Percentiles rank a stretch among this genome's conserved stretches.
These are phyloP conservation scores for Amphirosellinia nigrospora DNA, from an alignment of 495 filamentous ascomycete species.

Conservation along the genomic window DNA sequence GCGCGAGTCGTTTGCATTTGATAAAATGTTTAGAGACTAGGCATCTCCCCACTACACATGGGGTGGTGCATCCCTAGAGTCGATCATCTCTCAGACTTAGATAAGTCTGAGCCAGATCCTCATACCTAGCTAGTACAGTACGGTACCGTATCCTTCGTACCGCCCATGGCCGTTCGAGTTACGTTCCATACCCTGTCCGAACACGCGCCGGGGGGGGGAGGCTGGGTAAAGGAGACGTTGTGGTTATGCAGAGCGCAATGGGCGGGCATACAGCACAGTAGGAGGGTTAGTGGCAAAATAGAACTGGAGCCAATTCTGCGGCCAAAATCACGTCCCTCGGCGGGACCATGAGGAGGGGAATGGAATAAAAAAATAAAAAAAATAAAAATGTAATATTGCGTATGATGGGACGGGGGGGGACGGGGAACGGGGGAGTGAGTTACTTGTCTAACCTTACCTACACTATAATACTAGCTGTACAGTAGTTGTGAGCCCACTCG, in stretches of 20 bases:
- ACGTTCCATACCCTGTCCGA: constrained; percentile 45
- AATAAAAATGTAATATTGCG: constrained; percentile 24
- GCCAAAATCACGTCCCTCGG: constrained; percentile 49
- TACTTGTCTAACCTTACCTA: constrained; percentile 20
- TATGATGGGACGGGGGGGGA: too few species aligned
- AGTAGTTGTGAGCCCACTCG: constrained; percentile 32
- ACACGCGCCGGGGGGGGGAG: constrained; percentile 26
- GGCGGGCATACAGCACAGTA: constrained; percentile 26
- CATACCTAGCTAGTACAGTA: too few species aligned
- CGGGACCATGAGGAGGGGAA: constrained; percentile 33
- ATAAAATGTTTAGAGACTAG: constrained; percentile 65
- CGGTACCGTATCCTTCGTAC: constrained; percentile 53
- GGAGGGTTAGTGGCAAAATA: constrained; percentile 57
- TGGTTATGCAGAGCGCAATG: constrained; percentile 48
- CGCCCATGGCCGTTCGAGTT: constrained; percentile 41
- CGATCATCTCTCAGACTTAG: constrained; percentile 48
- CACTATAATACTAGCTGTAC: constrained; percentile 19
- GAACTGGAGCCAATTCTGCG: constrained; percentile 47
- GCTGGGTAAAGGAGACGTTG: constrained; percentile 48
- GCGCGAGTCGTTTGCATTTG: constrained; percentile 85
- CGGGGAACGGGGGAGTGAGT: too few species aligned
- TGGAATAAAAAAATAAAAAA: constrained; percentile 10
- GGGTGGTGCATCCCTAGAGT: constrained; percentile 53
- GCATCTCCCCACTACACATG: constrained; percentile 63
- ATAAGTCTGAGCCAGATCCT: constrained; percentile 47